A percentile compares a stretch with the other conserved stretches of the same genome.
Conservation (phyloP, 176 grass and related monocot genomes). For the Zea luxurians region DNA sequence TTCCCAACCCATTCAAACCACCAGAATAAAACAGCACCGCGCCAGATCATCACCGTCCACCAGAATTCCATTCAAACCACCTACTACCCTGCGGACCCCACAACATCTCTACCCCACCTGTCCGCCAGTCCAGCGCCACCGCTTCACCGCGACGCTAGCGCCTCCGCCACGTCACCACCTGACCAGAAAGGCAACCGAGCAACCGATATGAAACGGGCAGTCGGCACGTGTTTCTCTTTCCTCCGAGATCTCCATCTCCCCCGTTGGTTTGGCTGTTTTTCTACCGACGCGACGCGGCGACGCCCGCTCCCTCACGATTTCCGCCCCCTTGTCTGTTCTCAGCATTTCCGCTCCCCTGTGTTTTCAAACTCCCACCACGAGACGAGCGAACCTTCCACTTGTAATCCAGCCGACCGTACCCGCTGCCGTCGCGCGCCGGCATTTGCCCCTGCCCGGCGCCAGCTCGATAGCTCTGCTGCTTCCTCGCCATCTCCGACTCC, state of each 20-base stretch:
- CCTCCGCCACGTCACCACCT: background rate
- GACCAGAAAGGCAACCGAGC: background rate
- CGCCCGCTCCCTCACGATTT: slow-evolving; percentile 32
- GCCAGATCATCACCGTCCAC: background rate
- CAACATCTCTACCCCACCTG: background rate
- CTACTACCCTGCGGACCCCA: background rate
- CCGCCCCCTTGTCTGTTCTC: slow-evolving; percentile 31
- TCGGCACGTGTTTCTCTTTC: background rate
- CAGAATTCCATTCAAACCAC: background rate
- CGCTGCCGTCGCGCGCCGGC: slow-evolving; percentile 41
- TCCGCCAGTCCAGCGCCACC: background rate
- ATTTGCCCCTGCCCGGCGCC: background rate
- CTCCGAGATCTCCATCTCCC: background rate
- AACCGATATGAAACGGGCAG: background rate
- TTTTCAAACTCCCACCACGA: slow-evolving; percentile 8
- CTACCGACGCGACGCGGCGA: background rate
- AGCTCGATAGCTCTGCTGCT: background rate
- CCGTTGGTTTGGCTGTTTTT: background rate
- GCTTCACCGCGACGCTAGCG: background rate
- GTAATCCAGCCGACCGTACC: background rate
- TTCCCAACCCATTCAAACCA: background rate
- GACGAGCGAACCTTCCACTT: slow-evolving; percentile 30
- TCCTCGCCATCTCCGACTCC: background rate
- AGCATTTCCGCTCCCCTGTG: background rate
- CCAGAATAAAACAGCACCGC: background rate